Evolutionary conservation across 352 stramenopile species (phyloP).

Genomic region (Globisporangium abappressorium): DNA sequence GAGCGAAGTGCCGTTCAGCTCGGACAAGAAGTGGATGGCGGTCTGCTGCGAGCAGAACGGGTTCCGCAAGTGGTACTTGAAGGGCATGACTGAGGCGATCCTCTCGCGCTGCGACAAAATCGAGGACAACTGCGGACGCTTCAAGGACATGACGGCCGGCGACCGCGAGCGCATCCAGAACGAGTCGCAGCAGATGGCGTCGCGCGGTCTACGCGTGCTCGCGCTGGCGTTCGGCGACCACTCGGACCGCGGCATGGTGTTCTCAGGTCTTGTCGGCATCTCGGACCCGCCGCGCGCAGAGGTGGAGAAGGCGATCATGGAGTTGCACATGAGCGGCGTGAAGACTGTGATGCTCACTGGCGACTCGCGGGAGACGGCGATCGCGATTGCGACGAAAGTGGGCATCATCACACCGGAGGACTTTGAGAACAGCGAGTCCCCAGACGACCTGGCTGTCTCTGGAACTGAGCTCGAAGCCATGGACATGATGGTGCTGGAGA

Average conservation of each 20-base stretch:
- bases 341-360: conserved; percentile 93
- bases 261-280: conserved; percentile 93
- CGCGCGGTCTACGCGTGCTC: conserved; percentile 82
- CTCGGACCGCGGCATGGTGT: conserved; percentile 84
- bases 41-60: conserved; percentile 75
- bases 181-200: conserved; percentile 65
- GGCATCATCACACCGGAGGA: conserved; percentile 86
- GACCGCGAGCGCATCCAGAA: conserved; percentile 67
- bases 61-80: conserved; percentile 66
- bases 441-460: conserved; percentile 68
- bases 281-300: conserved; percentile 75
- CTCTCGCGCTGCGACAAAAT: conserved; percentile 70
- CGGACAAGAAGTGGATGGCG: conserved; percentile 97
- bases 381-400: conserved; percentile 93
- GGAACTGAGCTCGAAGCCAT: conserved; percentile 90
- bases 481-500: conserved; percentile 72
- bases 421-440: conserved; percentile 32
- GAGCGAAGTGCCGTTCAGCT: conserved; percentile 94
- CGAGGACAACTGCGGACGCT: conserved; percentile 66
- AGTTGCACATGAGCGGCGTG: conserved; percentile 55
- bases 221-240: conserved; percentile 87
- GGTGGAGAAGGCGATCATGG: conserved; percentile 60
- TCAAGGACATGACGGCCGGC: conserved; percentile 55
- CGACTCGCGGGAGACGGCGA: conserved; percentile 94
- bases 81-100: conserved; percentile 84